These are phyloP conservation scores for Blastobotrys terrestris DNA, from an alignment of 805 yeast genomes.

Conservation along the genomic window DNA sequence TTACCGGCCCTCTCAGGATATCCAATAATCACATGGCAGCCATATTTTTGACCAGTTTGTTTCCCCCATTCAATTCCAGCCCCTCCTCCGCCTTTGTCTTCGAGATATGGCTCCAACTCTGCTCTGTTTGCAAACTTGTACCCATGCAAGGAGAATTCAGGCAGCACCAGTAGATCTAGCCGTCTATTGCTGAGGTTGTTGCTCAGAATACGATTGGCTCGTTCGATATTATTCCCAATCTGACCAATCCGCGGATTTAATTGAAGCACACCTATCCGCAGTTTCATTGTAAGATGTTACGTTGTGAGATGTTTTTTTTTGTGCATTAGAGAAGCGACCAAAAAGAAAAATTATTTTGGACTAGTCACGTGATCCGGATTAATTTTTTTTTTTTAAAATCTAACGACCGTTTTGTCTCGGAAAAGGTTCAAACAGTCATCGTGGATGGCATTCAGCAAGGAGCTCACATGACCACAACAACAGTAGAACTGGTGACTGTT, in stretches of 20 bases:
- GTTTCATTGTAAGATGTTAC: too few species aligned
- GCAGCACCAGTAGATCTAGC: slow-evolving; percentile 63
- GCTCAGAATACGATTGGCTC: slow-evolving; percentile 30
- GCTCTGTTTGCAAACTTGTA: slow-evolving; percentile 52
- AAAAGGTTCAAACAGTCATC: too few species aligned
- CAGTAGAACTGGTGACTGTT: too few species aligned
- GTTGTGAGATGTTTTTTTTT: not conserved
- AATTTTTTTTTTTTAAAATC: too few species aligned
- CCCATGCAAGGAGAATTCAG: slow-evolving; percentile 82
- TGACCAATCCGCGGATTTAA: slow-evolving; percentile 59
- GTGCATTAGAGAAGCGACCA: too few species aligned
- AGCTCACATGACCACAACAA: too few species aligned
- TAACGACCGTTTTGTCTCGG: too few species aligned
- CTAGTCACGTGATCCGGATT: too few species aligned
- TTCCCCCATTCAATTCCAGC: slow-evolving; percentile 52
- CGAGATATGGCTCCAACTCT: slow-evolving; percentile 55
- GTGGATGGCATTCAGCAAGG: too few species aligned
- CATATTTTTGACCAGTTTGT: slow-evolving; percentile 41
- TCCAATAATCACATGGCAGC: slow-evolving; percentile 71
- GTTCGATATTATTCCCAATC: slow-evolving; percentile 45
- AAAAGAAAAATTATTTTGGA: too few species aligned
- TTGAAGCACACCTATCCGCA: slow-evolving; percentile 62
- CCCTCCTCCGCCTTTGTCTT: slow-evolving; percentile 39
- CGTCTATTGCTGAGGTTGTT: slow-evolving; percentile 6
- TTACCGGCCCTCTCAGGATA: slow-evolving; percentile 55